These are phyloP conservation scores for Chaetomidium leptoderma DNA, from an alignment of 495 filamentous ascomycete species.

Conservation along the genomic window DNA sequence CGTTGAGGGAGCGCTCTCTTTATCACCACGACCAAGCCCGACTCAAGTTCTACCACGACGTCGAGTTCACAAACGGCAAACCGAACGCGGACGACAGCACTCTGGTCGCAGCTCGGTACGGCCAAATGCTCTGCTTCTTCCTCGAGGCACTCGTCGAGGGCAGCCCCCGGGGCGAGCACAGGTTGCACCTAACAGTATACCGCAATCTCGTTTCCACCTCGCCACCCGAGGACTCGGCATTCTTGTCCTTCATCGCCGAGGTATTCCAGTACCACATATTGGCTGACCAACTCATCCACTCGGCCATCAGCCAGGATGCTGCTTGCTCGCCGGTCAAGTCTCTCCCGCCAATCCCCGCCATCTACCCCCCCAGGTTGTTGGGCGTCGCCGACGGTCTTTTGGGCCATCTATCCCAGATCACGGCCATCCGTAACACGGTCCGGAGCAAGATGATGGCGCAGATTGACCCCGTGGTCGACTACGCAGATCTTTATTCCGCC, in stretches of 20 bases:
- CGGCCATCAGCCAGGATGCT: conserved; percentile 52
- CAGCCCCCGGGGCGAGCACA: conserved; percentile 70
- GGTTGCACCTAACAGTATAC: conserved; percentile 74
- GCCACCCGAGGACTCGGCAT: conserved; percentile 57
- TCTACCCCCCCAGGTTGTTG: conserved; percentile 70
- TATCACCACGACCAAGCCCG: conserved; percentile 61
- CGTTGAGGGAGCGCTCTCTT: conserved; percentile 46
- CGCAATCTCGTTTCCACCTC: conserved; percentile 61
- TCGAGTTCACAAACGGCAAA: conserved; percentile 37
- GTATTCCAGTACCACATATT: conserved; percentile 92
- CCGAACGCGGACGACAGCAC: conserved; percentile 41
- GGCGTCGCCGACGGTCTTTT: conserved; percentile 88
- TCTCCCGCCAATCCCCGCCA: conserved; percentile 63
- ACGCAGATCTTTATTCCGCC: conserved; percentile 66
- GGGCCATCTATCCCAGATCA: conserved; percentile 74
- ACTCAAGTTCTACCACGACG: conserved; percentile 49
- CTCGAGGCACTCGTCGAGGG: conserved; percentile 78
- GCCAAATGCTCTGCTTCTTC: conserved; percentile 73
- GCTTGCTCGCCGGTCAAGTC: conserved; percentile 54
- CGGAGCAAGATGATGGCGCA: conserved; percentile 59
- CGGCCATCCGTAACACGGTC: conserved; percentile 71
- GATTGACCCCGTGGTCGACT: conserved; percentile 69
- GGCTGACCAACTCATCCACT: conserved; percentile 71
- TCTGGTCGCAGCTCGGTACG: conserved; percentile 63
- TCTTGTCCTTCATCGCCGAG: conserved; percentile 78